Evolutionary conservation across 2,329 filamentous ascomycete genomes (phyloP).

Genomic region (Pseudocercospora musae): DNA sequence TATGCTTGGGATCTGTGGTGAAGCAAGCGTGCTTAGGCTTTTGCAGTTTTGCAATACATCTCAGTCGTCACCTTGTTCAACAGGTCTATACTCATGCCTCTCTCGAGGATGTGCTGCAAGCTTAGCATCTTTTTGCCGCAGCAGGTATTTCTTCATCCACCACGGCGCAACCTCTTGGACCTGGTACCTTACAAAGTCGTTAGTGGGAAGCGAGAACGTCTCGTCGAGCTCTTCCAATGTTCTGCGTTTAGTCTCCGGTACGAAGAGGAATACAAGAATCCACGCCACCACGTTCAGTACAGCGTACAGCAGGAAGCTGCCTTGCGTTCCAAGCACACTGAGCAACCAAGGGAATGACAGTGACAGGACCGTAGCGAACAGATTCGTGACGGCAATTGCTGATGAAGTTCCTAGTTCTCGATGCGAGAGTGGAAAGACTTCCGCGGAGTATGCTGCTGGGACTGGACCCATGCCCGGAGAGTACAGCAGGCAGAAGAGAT

Average conservation of each 20-base stretch:
- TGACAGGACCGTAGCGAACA: conserved; percentile 38
- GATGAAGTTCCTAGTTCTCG: conserved; percentile 46
- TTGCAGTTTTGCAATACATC: background rate
- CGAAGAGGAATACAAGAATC: conserved; percentile 45
- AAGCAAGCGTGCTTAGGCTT: background rate
- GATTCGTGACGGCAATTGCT: conserved; percentile 56
- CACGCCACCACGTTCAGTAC: conserved; percentile 55
- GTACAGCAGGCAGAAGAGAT: conserved; percentile 54
- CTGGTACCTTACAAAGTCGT: conserved; percentile 24
- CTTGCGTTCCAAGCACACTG: conserved; percentile 47
- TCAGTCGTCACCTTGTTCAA: background rate
- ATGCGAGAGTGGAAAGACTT: conserved; percentile 45
- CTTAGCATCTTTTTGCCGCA: background rate
- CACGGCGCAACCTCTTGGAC: background rate
- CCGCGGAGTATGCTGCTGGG: conserved; percentile 42
- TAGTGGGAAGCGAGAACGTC: conserved; percentile 52
- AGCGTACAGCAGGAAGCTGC: conserved; percentile 56
- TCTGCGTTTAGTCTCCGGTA: conserved; percentile 48
- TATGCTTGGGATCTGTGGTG: background rate
- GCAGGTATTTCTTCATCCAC: conserved; percentile 1
- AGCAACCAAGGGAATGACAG: conserved; percentile 49
- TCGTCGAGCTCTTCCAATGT: conserved; percentile 48
- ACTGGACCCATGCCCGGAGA: conserved; percentile 43
- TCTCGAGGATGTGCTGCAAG: background rate
- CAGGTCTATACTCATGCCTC: background rate